Evolutionary conservation across 352 stramenopile genomes (phyloP), one percentile per base, ranked within the genome.

Genomic region (Phytopythium mirpurense): DNA sequence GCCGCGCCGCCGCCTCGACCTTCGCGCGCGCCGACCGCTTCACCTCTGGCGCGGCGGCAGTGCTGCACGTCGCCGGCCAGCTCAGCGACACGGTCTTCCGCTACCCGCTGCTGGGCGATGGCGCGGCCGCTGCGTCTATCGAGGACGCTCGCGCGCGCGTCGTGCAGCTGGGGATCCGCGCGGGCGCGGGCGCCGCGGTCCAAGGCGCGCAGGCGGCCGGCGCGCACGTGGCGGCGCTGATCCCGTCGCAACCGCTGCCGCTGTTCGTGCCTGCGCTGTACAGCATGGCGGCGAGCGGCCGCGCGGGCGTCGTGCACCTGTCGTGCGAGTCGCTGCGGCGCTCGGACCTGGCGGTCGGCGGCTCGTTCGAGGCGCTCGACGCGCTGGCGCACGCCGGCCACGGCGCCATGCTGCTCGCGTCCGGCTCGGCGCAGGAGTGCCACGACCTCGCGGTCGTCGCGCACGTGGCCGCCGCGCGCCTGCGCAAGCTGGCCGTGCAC

Each of bases 401-500:
- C 42, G 42, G 44, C 44, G 78, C 79, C 26, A 31, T 90, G 42
- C 68, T 94, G 43, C 64, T 93, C 15, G 88, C 87, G 64, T 83
- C 81, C 41, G 65, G 68, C 15, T 86, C 51, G 12, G 62, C 79
- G 11, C 79, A 90, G 56, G 83, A 93, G 56, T 83, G 74, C 50
- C 83, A 94, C 59, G 83, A 94, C 56, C 52, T 94, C 6, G 78
- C 81, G 0, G 68, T 94, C 10, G 75, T 90, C 19, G 79, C 81
- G 4, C 79, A 94, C 55, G 69, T 94, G 44, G 78, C 75, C 7
- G 78, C 79, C 21, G 52, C 71, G 53, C 71, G 74, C 0, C 68
- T 87, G 26, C 62, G 68, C 46, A 86, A 86, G 58, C 67, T 88
- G 24, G 54, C 88, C 27, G 68, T 94, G 24, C 77, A 91, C 67